phyloP scores from a whole-genome alignment of 192 early-diverging fungal genomes.

The Allomyces macrogynus region DNA sequence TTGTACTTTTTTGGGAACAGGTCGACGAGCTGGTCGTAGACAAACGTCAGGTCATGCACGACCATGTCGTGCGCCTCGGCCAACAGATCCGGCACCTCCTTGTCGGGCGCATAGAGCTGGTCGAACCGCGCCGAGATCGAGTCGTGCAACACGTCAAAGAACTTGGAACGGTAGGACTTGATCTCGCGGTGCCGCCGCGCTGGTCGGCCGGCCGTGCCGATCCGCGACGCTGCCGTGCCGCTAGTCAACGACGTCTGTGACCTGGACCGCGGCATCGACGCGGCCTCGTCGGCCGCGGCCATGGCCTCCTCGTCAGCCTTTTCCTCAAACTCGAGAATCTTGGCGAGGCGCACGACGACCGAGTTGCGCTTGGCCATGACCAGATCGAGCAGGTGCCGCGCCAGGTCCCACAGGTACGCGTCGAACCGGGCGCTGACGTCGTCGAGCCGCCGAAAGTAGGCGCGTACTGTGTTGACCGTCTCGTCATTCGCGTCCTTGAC shows the following conservation, averaged over 20 bases:
- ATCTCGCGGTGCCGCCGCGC: slow-evolving; percentile 26
- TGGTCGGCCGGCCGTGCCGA: slow-evolving; percentile 17
- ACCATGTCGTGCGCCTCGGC: slow-evolving; percentile 50
- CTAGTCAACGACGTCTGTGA: slow-evolving; percentile 12
- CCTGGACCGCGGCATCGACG: neutral
- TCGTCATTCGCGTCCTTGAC: slow-evolving; percentile 46
- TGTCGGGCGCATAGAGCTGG: slow-evolving; percentile 35
- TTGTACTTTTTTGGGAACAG: slow-evolving; percentile 77
- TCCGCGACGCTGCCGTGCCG: slow-evolving; percentile 20
- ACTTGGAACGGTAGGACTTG: slow-evolving; percentile 58
- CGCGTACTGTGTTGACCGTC: slow-evolving; percentile 58
- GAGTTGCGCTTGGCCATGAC: slow-evolving; percentile 43
- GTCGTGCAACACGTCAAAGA: slow-evolving; percentile 53
- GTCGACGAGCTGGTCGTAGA: slow-evolving; percentile 70
- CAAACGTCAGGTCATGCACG: slow-evolving; percentile 69
- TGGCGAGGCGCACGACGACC: slow-evolving; percentile 67
- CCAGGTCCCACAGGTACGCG: slow-evolving; percentile 65
- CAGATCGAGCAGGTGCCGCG: slow-evolving; percentile 57
- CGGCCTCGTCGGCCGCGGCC: neutral
- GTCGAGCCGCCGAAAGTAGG: slow-evolving; percentile 73
- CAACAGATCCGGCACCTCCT: slow-evolving; percentile 37
- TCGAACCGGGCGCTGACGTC: slow-evolving; percentile 64
- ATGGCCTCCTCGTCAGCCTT: slow-evolving; percentile 54
- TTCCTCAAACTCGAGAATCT: slow-evolving; percentile 90
- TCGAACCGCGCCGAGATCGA: slow-evolving; percentile 44